These are phyloP conservation scores for Rhododendron henanense DNA, from an alignment of 148 eudicot species.

Conservation along the genomic window DNA sequence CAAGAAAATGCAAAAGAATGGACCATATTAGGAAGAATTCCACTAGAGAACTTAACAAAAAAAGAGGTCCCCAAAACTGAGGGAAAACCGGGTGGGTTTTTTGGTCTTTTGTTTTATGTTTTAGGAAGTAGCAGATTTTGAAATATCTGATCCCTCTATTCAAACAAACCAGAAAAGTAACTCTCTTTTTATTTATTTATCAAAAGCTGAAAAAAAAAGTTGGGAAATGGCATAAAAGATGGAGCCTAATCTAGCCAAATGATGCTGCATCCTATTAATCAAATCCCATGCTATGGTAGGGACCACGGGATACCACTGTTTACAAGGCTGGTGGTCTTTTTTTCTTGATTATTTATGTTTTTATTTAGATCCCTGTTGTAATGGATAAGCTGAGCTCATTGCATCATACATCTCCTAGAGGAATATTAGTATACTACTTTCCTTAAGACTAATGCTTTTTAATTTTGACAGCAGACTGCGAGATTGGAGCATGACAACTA, in stretches of 20 bases:
- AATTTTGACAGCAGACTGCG: conserved; percentile 50
- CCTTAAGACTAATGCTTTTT: background rate
- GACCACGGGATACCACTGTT: background rate
- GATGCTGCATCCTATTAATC: background rate
- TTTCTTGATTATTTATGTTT: background rate
- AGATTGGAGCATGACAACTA: conserved; percentile 67
- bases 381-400: background rate
- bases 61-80: too few species aligned
- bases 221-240: background rate
- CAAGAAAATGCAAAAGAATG: background rate
- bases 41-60: background rate
- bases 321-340: background rate
- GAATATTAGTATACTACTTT: background rate
- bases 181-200: too few species aligned
- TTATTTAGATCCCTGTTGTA: background rate
- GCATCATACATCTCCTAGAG: background rate
- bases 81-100: too few species aligned
- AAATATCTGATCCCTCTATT: too few species aligned
- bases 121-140: too few species aligned
- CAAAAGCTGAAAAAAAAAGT: too few species aligned
- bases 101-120: too few species aligned
- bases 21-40: background rate
- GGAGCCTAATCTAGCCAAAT: background rate
- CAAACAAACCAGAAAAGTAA: too few species aligned
- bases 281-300: background rate